These are phyloP conservation scores for Cercospora beticola DNA, from an alignment of 2,329 filamentous ascomycete genomes.

Conservation along the genomic window DNA sequence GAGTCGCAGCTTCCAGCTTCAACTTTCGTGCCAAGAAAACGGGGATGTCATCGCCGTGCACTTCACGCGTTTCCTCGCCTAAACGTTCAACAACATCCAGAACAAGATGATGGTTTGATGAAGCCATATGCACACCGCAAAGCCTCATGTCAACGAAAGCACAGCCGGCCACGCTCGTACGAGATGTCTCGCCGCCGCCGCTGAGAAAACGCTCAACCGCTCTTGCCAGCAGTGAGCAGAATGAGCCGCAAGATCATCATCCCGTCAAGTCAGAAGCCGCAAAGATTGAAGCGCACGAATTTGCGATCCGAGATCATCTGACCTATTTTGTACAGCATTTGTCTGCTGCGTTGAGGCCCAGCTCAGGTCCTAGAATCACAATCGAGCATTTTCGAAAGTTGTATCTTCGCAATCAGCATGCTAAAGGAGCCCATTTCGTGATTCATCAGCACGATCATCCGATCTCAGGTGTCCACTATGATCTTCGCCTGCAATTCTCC, in stretches of 20 bases:
- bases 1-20: neutral
- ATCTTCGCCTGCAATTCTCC: conserved; percentile 69
- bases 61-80: conserved; percentile 4
- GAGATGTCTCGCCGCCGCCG: conserved; percentile 37
- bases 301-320: conserved; percentile 50
- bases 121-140: neutral
- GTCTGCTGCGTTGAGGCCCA: conserved; percentile 32
- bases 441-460: conserved; percentile 74
- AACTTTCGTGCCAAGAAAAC: conserved; percentile 3
- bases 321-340: conserved; percentile 50
- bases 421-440: conserved; percentile 57
- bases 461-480: conserved; percentile 58
- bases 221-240: neutral
- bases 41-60: conserved; percentile 4
- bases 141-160: conserved; percentile 9
- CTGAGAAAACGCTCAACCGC: conserved; percentile 23
- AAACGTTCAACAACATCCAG: neutral
- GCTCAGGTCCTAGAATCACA: conserved; percentile 38
- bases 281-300: conserved; percentile 54
- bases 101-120: neutral
- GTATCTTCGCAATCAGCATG: conserved; percentile 50
- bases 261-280: conserved; percentile 36
- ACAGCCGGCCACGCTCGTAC: conserved; percentile 23
- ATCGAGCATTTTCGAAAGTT: conserved; percentile 47
- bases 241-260: neutral